These are phyloP conservation scores for Albatrellus ellisii DNA, from an alignment of 768 basidiomycete species.

Conservation along the genomic window DNA sequence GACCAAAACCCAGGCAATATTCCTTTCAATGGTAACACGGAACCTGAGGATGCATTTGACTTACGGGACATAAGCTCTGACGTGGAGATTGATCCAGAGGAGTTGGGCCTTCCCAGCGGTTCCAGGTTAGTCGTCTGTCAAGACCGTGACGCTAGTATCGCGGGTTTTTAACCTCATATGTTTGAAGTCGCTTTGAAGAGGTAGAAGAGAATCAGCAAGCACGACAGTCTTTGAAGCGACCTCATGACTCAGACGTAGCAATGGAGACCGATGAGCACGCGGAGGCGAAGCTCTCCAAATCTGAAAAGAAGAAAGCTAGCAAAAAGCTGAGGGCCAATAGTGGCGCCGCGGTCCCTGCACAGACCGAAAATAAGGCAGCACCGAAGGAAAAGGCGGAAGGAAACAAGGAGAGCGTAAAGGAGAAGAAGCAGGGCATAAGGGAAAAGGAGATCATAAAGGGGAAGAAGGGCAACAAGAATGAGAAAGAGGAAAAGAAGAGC, in stretches of 20 bases:
- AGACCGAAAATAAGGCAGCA: slow-evolving; percentile 12
- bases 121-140: slow-evolving; percentile 27
- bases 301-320: slow-evolving; percentile 28
- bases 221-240: slow-evolving; percentile 43
- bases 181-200: slow-evolving; percentile 61
- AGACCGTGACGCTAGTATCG: background rate
- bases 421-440: slow-evolving; percentile 18
- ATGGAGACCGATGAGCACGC: slow-evolving; percentile 26
- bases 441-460: slow-evolving; percentile 8
- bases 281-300: slow-evolving; percentile 32
- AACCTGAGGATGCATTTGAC: slow-evolving; percentile 43
- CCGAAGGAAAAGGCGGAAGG: slow-evolving; percentile 19
- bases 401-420: slow-evolving; percentile 25
- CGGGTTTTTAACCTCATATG: too few species aligned
- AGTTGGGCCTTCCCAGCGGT: slow-evolving; percentile 35
- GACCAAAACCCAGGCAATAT: slow-evolving; percentile 43
- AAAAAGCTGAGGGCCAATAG: slow-evolving; percentile 67
- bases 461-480: slow-evolving; percentile 20
- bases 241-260: slow-evolving; percentile 44
- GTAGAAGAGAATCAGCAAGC: slow-evolving; percentile 23
- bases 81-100: slow-evolving; percentile 59
- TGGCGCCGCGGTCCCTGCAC: slow-evolving; percentile 26
- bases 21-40: slow-evolving; percentile 35
- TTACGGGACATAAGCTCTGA: slow-evolving; percentile 75
- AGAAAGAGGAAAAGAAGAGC: slow-evolving; percentile 12